phyloP scores from a whole-genome alignment of 768 basidiomycete genomes.

The Leucosporidium yakuticum region DNA sequence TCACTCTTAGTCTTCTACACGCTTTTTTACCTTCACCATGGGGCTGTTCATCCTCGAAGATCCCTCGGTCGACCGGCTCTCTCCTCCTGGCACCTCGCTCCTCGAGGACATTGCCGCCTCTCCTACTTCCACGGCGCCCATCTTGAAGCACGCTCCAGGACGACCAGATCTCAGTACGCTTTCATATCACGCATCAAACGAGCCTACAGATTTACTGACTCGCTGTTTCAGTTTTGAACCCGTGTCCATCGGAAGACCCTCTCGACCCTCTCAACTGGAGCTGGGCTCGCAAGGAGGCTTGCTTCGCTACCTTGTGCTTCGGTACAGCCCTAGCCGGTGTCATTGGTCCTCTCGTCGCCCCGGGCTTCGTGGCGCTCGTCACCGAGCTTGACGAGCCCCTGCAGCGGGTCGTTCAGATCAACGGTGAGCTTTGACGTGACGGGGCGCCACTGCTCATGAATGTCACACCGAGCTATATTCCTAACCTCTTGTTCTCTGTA shows the following conservation, averaged over 20 bases:
- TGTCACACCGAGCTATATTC: not conserved
- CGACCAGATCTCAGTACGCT: slow-evolving; percentile 4
- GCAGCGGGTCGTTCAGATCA: no score
- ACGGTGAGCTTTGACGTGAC: not conserved
- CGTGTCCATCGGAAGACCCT: not conserved
- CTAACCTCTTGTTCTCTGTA: no score
- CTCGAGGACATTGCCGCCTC: not conserved
- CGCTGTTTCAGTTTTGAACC: not conserved
- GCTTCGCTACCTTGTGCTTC: not conserved
- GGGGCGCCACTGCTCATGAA: slow-evolving; percentile 1
- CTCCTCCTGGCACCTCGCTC: not conserved
- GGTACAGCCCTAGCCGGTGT: not conserved
- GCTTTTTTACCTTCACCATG: not conserved
- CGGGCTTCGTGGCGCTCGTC: not conserved
- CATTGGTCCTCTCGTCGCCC: not conserved
- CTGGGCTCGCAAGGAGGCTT: not conserved
- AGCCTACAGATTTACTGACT: not conserved
- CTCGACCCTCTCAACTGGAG: slow-evolving; percentile 8
- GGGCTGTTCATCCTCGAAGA: not conserved
- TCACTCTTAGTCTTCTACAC: not conserved
- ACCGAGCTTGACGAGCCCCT: not conserved
- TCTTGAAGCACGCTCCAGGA: slow-evolving; percentile 6
- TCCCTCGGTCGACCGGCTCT: not conserved
- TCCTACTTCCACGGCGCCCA: not conserved
- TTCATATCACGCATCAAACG: not conserved